A percentile compares a stretch with the other conserved stretches of the same genome.
These are phyloP conservation scores for Lodderomyces margitis DNA, from an alignment of 1,139 yeast species.

Conservation along the genomic window DNA sequence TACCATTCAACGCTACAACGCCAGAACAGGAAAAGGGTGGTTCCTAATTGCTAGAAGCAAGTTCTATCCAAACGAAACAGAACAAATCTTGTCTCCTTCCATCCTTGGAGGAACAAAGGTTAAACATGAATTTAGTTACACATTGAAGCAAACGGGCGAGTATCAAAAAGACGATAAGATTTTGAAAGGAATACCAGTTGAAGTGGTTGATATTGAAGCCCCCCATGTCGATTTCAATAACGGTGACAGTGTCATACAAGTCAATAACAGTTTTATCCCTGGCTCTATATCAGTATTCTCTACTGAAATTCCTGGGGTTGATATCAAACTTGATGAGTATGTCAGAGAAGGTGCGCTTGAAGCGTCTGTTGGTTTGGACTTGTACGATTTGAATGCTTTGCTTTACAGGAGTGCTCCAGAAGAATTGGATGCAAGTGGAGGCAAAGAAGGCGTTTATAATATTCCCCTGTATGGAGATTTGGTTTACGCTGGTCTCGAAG, in stretches of 20 bases:
- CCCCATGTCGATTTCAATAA: conserved; percentile 45
- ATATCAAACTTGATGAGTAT: conserved; percentile 54
- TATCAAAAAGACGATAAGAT: conserved; percentile 34
- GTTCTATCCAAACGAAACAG: conserved; percentile 46
- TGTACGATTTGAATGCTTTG: conserved; percentile 72
- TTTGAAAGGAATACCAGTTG: conserved; percentile 62
- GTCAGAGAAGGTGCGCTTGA: conserved; percentile 72
- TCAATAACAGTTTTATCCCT: conserved; percentile 64
- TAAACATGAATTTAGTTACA: conserved; percentile 57
- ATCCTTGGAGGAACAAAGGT: conserved; percentile 66
- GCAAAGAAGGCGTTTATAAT: conserved; percentile 67
- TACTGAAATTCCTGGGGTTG: conserved; percentile 64
- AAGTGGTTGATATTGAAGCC: conserved; percentile 50
- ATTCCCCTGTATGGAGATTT: conserved; percentile 73
- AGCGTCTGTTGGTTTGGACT: conserved; percentile 58
- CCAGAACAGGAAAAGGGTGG: conserved; percentile 85
- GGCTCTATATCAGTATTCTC: conserved; percentile 87
- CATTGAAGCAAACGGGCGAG: conserved; percentile 55
- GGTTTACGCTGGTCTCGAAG: conserved; percentile 88
- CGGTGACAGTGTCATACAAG: conserved; percentile 50
- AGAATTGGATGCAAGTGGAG: conserved; percentile 77
- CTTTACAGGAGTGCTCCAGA: conserved; percentile 82
- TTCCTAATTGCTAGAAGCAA: conserved; percentile 85
- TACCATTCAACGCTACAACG: conserved; percentile 83
- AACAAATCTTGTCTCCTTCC: conserved; percentile 60